phyloP scores from a whole-genome alignment of 768 basidiomycete species.

The Daedalea quercina region DNA sequence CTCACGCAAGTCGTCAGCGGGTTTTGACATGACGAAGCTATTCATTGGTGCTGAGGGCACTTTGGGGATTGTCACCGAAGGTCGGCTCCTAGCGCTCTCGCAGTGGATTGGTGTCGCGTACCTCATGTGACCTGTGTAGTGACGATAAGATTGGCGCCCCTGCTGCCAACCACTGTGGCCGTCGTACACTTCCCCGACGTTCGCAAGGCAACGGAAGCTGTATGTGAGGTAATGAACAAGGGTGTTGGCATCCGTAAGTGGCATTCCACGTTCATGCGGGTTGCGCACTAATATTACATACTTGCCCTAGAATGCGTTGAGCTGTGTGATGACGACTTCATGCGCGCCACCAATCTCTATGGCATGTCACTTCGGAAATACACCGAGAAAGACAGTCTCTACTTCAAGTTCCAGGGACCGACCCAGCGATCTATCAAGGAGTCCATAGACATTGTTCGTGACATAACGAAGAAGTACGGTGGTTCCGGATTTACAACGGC shows the following conservation, averaged over 20 bases:
- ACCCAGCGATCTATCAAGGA: constrained; percentile 24
- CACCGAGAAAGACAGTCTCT: constrained; percentile 71
- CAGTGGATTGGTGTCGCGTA: no score
- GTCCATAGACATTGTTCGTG: constrained; percentile 50
- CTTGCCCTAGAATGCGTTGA: constrained; percentile 68
- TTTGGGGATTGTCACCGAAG: constrained; percentile 85
- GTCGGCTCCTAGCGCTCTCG: constrained; percentile 26
- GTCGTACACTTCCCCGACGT: constrained; percentile 85
- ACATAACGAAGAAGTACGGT: constrained; percentile 61
- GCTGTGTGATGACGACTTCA: constrained; percentile 66
- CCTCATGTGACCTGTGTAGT: constrained; percentile 33
- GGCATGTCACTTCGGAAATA: constrained; percentile 50
- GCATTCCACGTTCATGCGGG: background rate
- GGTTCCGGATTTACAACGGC: constrained; percentile 69
- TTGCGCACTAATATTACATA: background rate
- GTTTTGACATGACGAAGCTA: constrained; percentile 81
- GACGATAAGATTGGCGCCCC: constrained; percentile 75
- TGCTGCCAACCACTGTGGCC: constrained; percentile 78
- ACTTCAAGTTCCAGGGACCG: constrained; percentile 85
- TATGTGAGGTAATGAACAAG: constrained; percentile 61
- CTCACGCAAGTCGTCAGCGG: constrained; percentile 80
- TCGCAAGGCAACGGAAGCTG: constrained; percentile 69
- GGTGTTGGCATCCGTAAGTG: constrained; percentile 16
- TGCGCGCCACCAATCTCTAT: constrained; percentile 52
- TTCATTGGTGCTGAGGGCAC: constrained; percentile 92